phyloP scores from a whole-genome alignment of 2,329 filamentous ascomycete species.

The Juglanconis juglandina region DNA sequence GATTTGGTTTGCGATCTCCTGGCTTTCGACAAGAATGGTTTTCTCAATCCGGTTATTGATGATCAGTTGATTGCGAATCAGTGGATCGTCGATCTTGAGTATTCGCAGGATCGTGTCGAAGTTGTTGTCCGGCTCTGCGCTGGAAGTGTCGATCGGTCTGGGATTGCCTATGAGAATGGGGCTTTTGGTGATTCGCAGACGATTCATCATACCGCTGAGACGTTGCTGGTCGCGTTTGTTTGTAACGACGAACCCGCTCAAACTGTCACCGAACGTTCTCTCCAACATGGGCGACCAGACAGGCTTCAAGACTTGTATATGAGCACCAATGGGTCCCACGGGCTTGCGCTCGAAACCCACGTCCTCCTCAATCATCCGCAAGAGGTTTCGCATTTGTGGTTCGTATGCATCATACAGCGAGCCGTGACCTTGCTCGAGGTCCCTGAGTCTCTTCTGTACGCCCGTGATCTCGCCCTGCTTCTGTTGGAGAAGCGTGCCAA shows the following conservation, averaged over 20 bases:
- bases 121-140: conserved; percentile 69
- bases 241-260: conserved; percentile 79
- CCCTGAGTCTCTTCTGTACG: conserved; percentile 47
- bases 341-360: conserved; percentile 66
- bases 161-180: conserved; percentile 64
- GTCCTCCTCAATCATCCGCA: conserved; percentile 69
- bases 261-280: conserved; percentile 62
- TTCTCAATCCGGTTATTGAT: conserved; percentile 83
- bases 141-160: conserved; percentile 51
- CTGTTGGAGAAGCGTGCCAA: conserved; percentile 29
- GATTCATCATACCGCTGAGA: conserved; percentile 63
- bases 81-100: conserved; percentile 75
- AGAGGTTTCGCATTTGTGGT: conserved; percentile 56
- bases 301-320: conserved; percentile 72
- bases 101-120: conserved; percentile 78
- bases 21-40: conserved; percentile 68
- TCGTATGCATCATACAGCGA: conserved; percentile 64
- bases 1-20: conserved; percentile 62
- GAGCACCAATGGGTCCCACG: conserved; percentile 77
- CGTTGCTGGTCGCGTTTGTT: conserved; percentile 71
- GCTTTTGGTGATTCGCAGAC: conserved; percentile 43
- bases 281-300: conserved; percentile 84
- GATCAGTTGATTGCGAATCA: conserved; percentile 77
- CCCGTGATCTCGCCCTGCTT: conserved; percentile 54
- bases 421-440: conserved; percentile 54